These are phyloP conservation scores for Beauveria sp. DNA, from an alignment of 2,329 filamentous ascomycete genomes.

Conservation along the genomic window DNA sequence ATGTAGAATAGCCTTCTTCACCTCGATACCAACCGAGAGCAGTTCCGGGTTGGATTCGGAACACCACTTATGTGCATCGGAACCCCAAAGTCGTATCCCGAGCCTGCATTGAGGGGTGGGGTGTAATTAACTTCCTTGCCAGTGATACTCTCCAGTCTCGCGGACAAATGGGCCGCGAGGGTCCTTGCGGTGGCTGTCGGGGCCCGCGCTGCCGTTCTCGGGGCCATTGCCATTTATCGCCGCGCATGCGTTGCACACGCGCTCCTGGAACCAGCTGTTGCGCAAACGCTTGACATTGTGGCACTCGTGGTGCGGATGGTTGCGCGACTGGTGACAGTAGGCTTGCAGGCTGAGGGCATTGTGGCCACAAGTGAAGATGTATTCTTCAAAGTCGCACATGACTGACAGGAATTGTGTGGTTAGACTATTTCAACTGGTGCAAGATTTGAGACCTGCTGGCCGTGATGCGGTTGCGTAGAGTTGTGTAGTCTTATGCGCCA, in stretches of 20 bases:
- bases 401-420: not conserved
- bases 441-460: not conserved
- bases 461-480: not conserved
- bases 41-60: too few relatives aligned
- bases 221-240: not conserved
- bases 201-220: not conserved
- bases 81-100: not conserved
- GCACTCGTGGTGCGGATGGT: conserved; percentile 63
- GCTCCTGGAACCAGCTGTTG: conserved; percentile 47
- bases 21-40: not conserved
- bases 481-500: not conserved
- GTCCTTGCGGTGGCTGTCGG: not conserved
- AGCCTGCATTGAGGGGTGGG: too few relatives aligned
- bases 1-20: not conserved
- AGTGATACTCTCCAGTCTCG: not conserved
- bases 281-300: conserved; percentile 59
- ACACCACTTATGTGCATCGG: not conserved
- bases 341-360: conserved; percentile 51
- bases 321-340: conserved; percentile 69
- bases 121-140: not conserved
- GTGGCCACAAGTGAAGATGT: conserved; percentile 59
- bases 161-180: not conserved
- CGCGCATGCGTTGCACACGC: not conserved
- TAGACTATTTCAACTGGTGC: too few relatives aligned
- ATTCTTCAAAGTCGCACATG: conserved; percentile 65